These are phyloP conservation scores for Leishmania aethiopica DNA, from an alignment of 208 protist species.

Conservation along the genomic window DNA sequence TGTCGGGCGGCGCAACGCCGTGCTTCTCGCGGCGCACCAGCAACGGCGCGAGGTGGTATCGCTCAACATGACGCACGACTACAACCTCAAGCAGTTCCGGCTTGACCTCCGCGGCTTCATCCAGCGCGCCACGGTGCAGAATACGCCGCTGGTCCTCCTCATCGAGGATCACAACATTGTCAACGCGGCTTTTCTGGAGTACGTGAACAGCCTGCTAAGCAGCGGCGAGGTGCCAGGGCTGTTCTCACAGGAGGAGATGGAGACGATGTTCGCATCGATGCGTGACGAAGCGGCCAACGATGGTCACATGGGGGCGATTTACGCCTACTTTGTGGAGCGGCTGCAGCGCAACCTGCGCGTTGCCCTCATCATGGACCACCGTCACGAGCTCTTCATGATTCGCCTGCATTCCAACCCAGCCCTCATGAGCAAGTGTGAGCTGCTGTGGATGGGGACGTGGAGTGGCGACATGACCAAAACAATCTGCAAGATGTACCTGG, in stretches of 20 bases:
- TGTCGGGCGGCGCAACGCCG: slow-evolving; percentile 87
- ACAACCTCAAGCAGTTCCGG: slow-evolving; percentile 90
- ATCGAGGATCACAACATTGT: slow-evolving; percentile 98
- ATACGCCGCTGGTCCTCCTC: slow-evolving; percentile 94
- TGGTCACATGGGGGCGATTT: slow-evolving; percentile 84
- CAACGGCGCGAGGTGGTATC: slow-evolving; percentile 85
- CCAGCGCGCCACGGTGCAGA: slow-evolving; percentile 77
- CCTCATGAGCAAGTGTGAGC: slow-evolving; percentile 92
- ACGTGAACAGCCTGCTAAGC: slow-evolving; percentile 94
- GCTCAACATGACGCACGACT: slow-evolving; percentile 92
- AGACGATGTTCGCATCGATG: slow-evolving; percentile 91
- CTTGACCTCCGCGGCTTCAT: slow-evolving; percentile 83
- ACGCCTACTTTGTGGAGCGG: slow-evolving; percentile 85
- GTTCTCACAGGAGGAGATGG: slow-evolving; percentile 97
- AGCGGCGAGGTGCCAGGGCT: slow-evolving; percentile 95
- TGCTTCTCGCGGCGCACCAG: slow-evolving; percentile 85
- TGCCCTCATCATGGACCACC: slow-evolving; percentile 94
- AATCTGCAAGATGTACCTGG: slow-evolving; percentile 85
- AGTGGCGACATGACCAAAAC: slow-evolving; percentile 76
- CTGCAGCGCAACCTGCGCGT: slow-evolving; percentile 94
- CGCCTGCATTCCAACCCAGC: slow-evolving; percentile 95
- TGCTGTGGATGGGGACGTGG: slow-evolving; percentile 97
- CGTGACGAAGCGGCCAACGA: slow-evolving; percentile 88
- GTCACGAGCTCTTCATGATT: slow-evolving; percentile 85
- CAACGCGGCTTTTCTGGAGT: slow-evolving; percentile 96